phyloP scores from a whole-genome alignment of 2,329 filamentous ascomycete genomes.

The Phoma sp. region DNA sequence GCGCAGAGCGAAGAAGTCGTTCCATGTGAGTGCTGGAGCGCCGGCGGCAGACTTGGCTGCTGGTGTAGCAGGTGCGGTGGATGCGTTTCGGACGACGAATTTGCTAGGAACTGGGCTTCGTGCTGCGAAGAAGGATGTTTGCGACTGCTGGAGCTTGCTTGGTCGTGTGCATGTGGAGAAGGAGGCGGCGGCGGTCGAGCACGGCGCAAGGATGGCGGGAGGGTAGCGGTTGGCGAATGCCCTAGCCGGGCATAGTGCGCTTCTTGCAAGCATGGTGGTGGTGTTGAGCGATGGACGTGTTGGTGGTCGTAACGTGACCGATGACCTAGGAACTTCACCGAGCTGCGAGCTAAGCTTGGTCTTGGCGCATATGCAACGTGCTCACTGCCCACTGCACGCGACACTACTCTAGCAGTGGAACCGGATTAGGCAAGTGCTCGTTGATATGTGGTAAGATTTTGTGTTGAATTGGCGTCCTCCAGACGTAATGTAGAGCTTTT shows the following conservation, averaged over 20 bases:
- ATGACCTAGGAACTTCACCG: constrained; percentile 4
- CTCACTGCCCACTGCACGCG: background rate
- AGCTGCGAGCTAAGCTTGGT: constrained; percentile 16
- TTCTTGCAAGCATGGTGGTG: constrained; percentile 40
- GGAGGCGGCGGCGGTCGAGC: constrained; percentile 29
- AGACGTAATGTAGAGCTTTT: background rate
- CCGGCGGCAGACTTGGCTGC: constrained; percentile 21
- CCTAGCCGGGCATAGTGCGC: constrained; percentile 40
- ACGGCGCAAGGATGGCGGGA: constrained; percentile 34
- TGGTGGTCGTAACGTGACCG: background rate
- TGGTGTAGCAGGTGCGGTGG: constrained; percentile 24
- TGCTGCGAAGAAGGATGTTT: constrained; percentile 19
- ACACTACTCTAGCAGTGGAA: background rate
- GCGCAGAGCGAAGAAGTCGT: constrained; percentile 90
- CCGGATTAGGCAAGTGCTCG: too few species aligned
- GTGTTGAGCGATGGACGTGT: constrained; percentile 6
- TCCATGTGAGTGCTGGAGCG: constrained; percentile 66
- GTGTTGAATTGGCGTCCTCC: too few species aligned
- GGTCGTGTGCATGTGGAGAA: constrained; percentile 40
- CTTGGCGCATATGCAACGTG: constrained; percentile 8
- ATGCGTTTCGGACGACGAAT: constrained; percentile 31
- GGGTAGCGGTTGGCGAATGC: constrained; percentile 38
- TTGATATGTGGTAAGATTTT: too few species aligned
- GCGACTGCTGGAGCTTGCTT: constrained; percentile 27
- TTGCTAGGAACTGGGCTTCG: constrained; percentile 14